Percentiles rank a stretch among this genome's conserved stretches.
Evolutionary conservation across 2,329 filamentous ascomycete species (phyloP).

Genomic region (Paracoccidioides lutzii): DNA sequence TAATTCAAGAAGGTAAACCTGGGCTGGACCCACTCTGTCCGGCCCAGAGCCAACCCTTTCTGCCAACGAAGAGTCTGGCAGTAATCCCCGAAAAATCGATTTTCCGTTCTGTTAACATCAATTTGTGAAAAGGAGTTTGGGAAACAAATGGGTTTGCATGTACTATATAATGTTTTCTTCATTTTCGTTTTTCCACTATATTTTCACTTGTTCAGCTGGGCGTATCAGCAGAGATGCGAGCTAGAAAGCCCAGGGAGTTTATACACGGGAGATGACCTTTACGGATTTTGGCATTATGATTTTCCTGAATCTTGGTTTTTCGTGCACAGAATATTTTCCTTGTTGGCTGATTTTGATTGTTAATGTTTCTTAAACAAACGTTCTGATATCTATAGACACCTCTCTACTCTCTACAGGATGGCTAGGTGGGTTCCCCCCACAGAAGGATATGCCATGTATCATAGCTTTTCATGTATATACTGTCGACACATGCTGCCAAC

Average conservation of each 20-base stretch:
- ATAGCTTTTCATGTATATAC: too few species aligned
- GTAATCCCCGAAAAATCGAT: not conserved
- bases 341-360: slow-evolving; percentile 6
- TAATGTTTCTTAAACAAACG: not conserved
- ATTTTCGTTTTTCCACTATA: not conserved
- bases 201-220: not conserved
- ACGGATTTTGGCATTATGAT: slow-evolving; percentile 14
- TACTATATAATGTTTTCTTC: slow-evolving; percentile 5
- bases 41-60: not conserved
- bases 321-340: not conserved
- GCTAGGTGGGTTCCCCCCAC: not conserved
- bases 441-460: too few species aligned
- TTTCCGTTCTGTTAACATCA: not conserved
- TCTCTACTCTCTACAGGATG: slow-evolving; percentile 13
- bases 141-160: not conserved
- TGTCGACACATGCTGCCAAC: too few species aligned
- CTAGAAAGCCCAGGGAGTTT: not conserved
- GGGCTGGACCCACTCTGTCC: not conserved
- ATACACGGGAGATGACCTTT: not conserved
- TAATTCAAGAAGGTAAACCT: not conserved
- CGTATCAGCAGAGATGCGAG: not conserved
- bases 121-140: slow-evolving; percentile 3
- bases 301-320: not conserved
- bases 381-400: slow-evolving; percentile 11
- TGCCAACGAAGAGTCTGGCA: not conserved